Evolutionary conservation across 2,329 filamentous ascomycete species (phyloP), one percentile per base, ranked within the genome.

Genomic region (Lasiodiplodia sp.): DNA sequence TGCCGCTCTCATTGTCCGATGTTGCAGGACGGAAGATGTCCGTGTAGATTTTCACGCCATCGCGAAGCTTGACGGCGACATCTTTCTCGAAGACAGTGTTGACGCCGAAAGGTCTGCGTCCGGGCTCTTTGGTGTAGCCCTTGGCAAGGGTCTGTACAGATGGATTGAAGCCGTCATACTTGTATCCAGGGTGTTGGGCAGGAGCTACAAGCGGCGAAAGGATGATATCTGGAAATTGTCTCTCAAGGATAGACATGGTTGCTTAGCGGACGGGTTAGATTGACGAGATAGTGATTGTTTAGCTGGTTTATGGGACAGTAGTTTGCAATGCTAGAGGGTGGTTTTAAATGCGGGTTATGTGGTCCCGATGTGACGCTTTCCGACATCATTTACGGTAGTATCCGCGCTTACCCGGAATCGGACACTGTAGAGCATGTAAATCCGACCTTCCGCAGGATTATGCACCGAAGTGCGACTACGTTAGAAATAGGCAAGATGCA

Each of bases 81-180:
- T 85, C 82, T 67, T 82, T 81, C 6, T 84, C 80, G 14, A 84
- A 73, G 1, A 73, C 73, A 47, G 84, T 83, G 49, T 82, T 78
- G 58, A 75, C 78, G 53, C 74, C 71, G 18, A 81, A 72, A 6
- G 76, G 72, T 53, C 76, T 76, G 14, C 31, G 31, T 2, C 66
- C 66, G 8, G 55, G 56, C 34, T 52, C 47, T 14, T 47, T 28
- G 2, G 56, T 40, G 28, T 62, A 47, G 31, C 66, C 56, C n/a
- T 62, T 68, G 5, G 47, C 21, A 18, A 68, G 56, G 2, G 25
- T 44, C 16, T 38, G 28, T 23, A 37, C 56, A 3, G 66, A 62
- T n/a, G 66, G 66, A 14, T 68, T 62, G 66, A 68, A 68, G 3
- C 66, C 66, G 10, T 55, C 66, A 34, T 68, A 68, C 1, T 37